Percentiles rank a stretch among this genome's conserved stretches.
phyloP scores from a whole-genome alignment of 148 eudicot genomes.

The Amaranthus palmeri region DNA sequence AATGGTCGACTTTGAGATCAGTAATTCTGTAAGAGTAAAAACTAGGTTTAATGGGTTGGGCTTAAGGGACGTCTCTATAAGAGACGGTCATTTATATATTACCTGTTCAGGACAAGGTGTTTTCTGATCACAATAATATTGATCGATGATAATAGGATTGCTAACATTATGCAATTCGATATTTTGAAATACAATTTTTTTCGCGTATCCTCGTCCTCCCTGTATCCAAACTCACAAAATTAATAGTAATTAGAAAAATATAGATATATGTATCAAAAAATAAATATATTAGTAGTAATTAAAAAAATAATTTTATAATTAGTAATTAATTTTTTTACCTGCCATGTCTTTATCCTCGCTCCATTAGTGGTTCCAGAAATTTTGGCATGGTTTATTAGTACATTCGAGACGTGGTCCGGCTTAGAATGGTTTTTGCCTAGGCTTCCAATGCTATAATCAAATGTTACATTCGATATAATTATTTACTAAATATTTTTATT shows the following conservation, averaged over 20 bases:
- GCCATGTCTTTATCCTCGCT: conserved; percentile 92
- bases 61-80: neutral
- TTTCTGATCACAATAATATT: conserved; percentile 66
- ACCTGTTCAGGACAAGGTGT: conserved; percentile 54
- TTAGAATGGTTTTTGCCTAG: conserved; percentile 52
- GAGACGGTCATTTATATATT: neutral
- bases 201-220: conserved; percentile 89
- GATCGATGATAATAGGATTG: conserved; percentile 83
- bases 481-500: neutral
- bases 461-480: neutral
- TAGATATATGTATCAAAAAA: too few species aligned
- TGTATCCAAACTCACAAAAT: conserved; percentile 14
- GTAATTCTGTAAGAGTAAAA: too few species aligned
- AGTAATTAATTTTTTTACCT: conserved; percentile 39
- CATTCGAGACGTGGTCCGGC: conserved; percentile 51
- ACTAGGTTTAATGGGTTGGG: too few species aligned
- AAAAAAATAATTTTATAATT: neutral
- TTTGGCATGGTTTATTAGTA: conserved; percentile 49
- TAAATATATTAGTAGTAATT: neutral
- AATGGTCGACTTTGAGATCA: too few species aligned
- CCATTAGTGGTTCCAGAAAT: conserved; percentile 79
- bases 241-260: neutral
- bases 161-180: conserved; percentile 58
- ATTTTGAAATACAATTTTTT: conserved; percentile 55
- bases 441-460: conserved; percentile 77